phyloP scores from a whole-genome alignment of 495 filamentous ascomycete species.

The Schizothecium vesticola region DNA sequence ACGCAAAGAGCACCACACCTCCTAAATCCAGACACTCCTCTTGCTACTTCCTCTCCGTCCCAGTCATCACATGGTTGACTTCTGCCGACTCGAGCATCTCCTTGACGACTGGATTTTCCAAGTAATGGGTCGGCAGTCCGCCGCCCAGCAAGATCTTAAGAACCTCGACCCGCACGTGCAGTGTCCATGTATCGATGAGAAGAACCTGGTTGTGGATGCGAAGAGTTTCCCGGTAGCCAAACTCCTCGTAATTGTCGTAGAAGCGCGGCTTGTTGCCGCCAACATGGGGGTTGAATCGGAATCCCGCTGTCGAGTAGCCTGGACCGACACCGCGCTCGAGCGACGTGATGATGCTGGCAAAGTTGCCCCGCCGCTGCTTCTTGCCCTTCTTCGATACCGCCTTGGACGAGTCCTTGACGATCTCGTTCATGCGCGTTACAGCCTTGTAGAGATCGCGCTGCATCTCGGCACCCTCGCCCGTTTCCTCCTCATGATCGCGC shows the following conservation, averaged over 20 bases:
- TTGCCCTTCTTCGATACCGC: slow-evolving; percentile 73
- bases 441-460: slow-evolving; percentile 53
- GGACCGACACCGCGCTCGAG: slow-evolving; percentile 60
- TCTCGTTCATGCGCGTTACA: slow-evolving; percentile 47
- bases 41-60: background rate
- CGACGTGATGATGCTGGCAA: slow-evolving; percentile 77
- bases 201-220: slow-evolving; percentile 68
- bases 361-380: slow-evolving; percentile 69
- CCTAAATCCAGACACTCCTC: background rate
- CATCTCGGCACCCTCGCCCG: slow-evolving; percentile 43
- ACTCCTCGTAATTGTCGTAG: slow-evolving; percentile 64
- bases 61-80: slow-evolving; percentile 20
- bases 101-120: slow-evolving; percentile 73
- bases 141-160: slow-evolving; percentile 72
- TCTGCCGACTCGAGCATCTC: slow-evolving; percentile 52
- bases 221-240: slow-evolving; percentile 73
- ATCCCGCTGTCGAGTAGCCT: slow-evolving; percentile 41
- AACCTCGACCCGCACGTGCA: slow-evolving; percentile 69
- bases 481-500: slow-evolving; percentile 60
- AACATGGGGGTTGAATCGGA: slow-evolving; percentile 35
- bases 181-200: slow-evolving; percentile 88
- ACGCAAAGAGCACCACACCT: background rate
- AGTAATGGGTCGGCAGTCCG: slow-evolving; percentile 75
- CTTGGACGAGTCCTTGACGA: slow-evolving; percentile 58
- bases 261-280: slow-evolving; percentile 59